Percentiles rank a stretch among this genome's conserved stretches.
Conservation (phyloP, 345 rosid species). For the Aquilaria yunnanensis region DNA sequence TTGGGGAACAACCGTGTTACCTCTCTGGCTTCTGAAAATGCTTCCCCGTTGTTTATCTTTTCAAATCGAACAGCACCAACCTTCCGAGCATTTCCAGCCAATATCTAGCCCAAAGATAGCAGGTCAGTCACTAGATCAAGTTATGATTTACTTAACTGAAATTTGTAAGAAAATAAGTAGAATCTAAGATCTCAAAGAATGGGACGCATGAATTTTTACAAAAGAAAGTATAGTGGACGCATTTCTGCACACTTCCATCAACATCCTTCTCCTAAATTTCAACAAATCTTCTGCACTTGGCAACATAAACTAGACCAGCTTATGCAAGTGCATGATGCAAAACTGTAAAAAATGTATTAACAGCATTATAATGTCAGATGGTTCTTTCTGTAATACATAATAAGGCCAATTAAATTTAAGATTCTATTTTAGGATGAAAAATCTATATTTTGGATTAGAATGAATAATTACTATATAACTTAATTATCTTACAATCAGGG, state of each 20-base stretch:
- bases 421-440: too few species aligned
- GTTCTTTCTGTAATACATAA: too few species aligned
- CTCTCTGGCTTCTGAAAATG: conserved; percentile 46
- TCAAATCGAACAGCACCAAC: conserved; percentile 90
- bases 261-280: too few species aligned
- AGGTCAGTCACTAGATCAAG: conserved; percentile 3
- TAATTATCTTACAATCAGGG: too few species aligned
- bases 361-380: too few species aligned
- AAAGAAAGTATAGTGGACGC: too few species aligned
- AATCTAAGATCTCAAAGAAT: background rate
- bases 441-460: too few species aligned
- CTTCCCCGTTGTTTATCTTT: conserved; percentile 49
- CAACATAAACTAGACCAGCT: background rate
- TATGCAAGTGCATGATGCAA: background rate
- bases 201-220: too few species aligned
- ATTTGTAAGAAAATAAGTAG: background rate
- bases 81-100: conserved; percentile 96
- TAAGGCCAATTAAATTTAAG: too few species aligned
- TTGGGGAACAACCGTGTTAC: conserved; percentile 70
- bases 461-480: too few species aligned
- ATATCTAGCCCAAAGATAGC: conserved; percentile 45
- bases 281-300: too few species aligned
- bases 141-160: background rate
- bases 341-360: background rate
- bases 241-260: too few species aligned